These are phyloP conservation scores for Xerocomellus amylosporus DNA, from an alignment of 768 basidiomycete genomes.

Conservation along the genomic window DNA sequence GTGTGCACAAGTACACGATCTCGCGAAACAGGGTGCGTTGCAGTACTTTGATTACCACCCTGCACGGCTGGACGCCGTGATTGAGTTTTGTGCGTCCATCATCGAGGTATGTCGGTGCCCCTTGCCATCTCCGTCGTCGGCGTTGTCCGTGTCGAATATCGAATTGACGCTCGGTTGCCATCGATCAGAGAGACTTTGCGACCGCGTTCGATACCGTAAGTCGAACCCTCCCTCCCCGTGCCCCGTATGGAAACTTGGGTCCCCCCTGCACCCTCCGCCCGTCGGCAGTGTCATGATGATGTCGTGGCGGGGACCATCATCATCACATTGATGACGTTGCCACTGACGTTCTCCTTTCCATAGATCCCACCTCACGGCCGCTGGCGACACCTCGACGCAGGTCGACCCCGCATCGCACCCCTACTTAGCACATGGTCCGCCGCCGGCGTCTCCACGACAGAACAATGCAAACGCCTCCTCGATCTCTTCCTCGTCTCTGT, in stretches of 20 bases:
- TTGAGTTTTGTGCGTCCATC: constrained; percentile 70
- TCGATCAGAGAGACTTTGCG: constrained; percentile 75
- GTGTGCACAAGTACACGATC: constrained; percentile 72
- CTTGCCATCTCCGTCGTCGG: background rate
- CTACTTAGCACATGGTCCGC: constrained; percentile 57
- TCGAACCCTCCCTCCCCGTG: background rate
- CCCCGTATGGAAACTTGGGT: background rate
- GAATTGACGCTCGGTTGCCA: background rate
- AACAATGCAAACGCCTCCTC: constrained; percentile 71
- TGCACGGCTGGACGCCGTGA: constrained; percentile 65
- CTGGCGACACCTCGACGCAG: constrained; percentile 85
- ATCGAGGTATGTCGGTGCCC: constrained; percentile 58
- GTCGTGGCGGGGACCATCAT: background rate
- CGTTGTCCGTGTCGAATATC: too few species aligned
- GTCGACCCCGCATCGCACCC: constrained; percentile 58
- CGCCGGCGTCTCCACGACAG: constrained; percentile 42
- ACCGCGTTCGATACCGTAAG: constrained; percentile 61
- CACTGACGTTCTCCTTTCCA: background rate
- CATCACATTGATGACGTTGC: constrained; percentile 1
- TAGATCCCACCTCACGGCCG: constrained; percentile 87
- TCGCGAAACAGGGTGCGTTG: constrained; percentile 71
- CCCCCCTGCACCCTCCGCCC: constrained; percentile 8
- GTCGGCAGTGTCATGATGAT: background rate
- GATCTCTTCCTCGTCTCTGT: constrained; percentile 92
- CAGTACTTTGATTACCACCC: constrained; percentile 87